Conservation (phyloP, 2,329 filamentous ascomycete species). For the Fusarium buxicola region DNA sequence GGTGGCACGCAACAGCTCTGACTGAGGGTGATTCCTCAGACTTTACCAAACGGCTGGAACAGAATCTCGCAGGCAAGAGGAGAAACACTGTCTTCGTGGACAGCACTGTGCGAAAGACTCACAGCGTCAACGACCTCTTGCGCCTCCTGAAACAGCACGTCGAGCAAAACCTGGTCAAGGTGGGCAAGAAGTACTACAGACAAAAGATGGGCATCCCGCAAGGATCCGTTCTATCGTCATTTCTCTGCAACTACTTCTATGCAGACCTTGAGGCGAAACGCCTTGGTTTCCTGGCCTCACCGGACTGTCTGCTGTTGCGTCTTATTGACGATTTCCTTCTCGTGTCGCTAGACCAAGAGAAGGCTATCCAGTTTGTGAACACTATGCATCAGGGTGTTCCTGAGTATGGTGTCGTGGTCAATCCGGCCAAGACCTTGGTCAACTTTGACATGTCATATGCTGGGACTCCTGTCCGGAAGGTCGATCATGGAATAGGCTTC, state of each 20-base stretch:
- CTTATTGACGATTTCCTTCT: slow-evolving; percentile 95
- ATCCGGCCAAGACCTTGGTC: slow-evolving; percentile 80
- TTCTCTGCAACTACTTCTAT: slow-evolving; percentile 97
- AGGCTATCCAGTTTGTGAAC: slow-evolving; percentile 79
- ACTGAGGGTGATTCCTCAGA: slow-evolving; percentile 54
- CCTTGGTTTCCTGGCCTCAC: slow-evolving; percentile 71
- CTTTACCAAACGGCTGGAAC: slow-evolving; percentile 60
- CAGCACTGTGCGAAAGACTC: slow-evolving; percentile 67
- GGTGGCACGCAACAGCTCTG: slow-evolving; percentile 66
- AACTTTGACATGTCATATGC: slow-evolving; percentile 80
- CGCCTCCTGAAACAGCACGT: slow-evolving; percentile 83
- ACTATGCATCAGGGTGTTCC: slow-evolving; percentile 84
- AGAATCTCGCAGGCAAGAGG: slow-evolving; percentile 56
- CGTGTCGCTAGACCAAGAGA: slow-evolving; percentile 75
- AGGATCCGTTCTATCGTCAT: slow-evolving; percentile 86
- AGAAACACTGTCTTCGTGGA: slow-evolving; percentile 84
- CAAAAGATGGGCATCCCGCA: slow-evolving; percentile 93
- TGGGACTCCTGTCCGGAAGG: slow-evolving; percentile 62
- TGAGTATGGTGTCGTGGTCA: slow-evolving; percentile 84
- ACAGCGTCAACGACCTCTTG: slow-evolving; percentile 71
- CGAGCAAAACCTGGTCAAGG: slow-evolving; percentile 84
- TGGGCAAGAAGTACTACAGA: slow-evolving; percentile 88
- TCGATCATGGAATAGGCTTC: slow-evolving; percentile 65
- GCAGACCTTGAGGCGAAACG: slow-evolving; percentile 81
- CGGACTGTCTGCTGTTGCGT: slow-evolving; percentile 76